phyloP scores from a whole-genome alignment of 192 early-diverging fungal genomes.

The Coemansia sp. region DNA sequence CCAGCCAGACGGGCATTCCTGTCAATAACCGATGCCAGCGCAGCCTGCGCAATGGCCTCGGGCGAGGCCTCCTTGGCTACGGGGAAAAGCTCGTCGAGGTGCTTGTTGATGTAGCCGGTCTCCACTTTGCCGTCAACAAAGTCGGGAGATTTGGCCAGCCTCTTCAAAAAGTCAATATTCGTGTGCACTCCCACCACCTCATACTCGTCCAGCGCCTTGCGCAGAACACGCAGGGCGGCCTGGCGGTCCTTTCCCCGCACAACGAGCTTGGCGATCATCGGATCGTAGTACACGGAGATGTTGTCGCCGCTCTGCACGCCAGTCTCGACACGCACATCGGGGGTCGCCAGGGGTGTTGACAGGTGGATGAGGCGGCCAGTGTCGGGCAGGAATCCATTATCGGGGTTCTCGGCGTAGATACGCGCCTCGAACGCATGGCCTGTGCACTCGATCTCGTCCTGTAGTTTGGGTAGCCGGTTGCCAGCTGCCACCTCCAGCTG shows the following conservation, averaged over 20 bases:
- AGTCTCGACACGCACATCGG: conserved; percentile 78
- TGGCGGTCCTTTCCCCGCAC: conserved; percentile 74
- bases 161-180: conserved; percentile 89
- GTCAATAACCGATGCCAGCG: conserved; percentile 60
- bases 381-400: conserved; percentile 82
- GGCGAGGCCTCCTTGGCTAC: conserved; percentile 51
- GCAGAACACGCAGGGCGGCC: conserved; percentile 75
- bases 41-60: conserved; percentile 57
- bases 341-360: conserved; percentile 67
- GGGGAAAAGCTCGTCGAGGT: conserved; percentile 48
- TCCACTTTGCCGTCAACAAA: conserved; percentile 75
- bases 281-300: conserved; percentile 93
- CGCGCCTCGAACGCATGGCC: conserved; percentile 95
- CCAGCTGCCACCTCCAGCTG: conserved; percentile 91
- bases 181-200: conserved; percentile 92
- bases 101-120: conserved; percentile 84
- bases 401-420: conserved; percentile 96
- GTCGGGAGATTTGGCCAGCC: conserved; percentile 69
- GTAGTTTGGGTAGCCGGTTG: conserved; percentile 61
- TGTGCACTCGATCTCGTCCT: conserved; percentile 69
- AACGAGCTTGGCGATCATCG: conserved; percentile 91
- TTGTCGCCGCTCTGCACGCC: conserved; percentile 86
- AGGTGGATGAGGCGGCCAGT: conserved; percentile 81
- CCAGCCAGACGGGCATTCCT: conserved; percentile 52
- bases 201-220: conserved; percentile 80